Conservation (phyloP, 139 green algal genomes). For the Helicosporidium sp. region DNA sequence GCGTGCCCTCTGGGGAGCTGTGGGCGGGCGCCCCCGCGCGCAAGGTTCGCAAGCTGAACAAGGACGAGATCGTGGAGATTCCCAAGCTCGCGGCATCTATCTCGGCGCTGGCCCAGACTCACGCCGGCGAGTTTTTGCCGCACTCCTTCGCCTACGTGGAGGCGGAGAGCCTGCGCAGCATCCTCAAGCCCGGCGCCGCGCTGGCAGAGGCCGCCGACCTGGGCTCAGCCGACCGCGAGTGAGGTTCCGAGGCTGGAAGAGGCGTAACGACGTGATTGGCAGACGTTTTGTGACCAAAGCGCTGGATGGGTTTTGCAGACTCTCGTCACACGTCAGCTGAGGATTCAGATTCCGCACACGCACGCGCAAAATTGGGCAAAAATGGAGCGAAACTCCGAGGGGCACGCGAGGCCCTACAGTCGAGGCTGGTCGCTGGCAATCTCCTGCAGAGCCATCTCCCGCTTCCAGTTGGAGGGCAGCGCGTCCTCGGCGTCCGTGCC, state of each 20-base stretch:
- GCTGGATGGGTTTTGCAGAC: too few species aligned
- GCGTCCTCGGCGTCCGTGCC: not conserved
- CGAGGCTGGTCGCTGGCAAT: too few species aligned
- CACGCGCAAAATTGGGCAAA: too few species aligned
- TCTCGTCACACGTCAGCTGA: too few species aligned
- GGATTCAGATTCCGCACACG: too few species aligned
- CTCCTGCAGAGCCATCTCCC: too few species aligned
- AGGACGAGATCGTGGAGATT: conserved; percentile 21
- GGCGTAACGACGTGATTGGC: too few species aligned
- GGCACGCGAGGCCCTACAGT: too few species aligned
- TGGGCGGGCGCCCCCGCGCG: conserved; percentile 65
- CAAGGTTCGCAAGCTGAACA: conserved; percentile 56
- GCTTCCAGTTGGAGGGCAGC: not conserved
- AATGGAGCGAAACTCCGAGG: too few species aligned
- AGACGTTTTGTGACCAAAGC: too few species aligned
- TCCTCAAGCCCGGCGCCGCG: conserved; percentile 7
- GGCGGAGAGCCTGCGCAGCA: conserved; percentile 18
- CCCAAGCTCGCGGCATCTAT: conserved; percentile 3
- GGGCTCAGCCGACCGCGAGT: too few species aligned
- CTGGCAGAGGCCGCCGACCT: conserved; percentile 6
- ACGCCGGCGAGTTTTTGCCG: conserved; percentile 24
- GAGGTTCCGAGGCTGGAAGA: too few species aligned
- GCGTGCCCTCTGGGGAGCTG: conserved; percentile 60
- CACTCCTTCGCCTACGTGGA: conserved; percentile 17
- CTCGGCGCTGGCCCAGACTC: conserved; percentile 5